These are phyloP conservation scores for Paspalum notatum DNA, from an alignment of 176 grass and related monocot species.

Conservation along the genomic window DNA sequence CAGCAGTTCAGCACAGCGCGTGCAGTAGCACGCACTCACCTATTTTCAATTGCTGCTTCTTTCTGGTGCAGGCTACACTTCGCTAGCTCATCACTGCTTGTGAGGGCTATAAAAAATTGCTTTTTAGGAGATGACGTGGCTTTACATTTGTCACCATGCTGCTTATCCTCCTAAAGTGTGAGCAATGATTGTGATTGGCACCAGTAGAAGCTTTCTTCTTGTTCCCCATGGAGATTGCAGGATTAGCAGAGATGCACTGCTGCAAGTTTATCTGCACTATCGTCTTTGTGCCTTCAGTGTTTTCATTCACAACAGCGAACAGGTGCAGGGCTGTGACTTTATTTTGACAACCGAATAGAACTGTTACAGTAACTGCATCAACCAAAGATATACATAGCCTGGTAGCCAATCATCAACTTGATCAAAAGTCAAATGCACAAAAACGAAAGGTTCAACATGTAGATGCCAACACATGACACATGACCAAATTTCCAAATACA, in stretches of 20 bases:
- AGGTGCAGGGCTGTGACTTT: neutral
- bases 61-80: slow-evolving; percentile 21
- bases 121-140: neutral
- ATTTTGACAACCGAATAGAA: no score
- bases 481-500: no score
- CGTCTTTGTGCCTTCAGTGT: slow-evolving; percentile 8
- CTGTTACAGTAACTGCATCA: no score
- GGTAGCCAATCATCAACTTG: no score
- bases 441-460: no score
- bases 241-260: slow-evolving; percentile 2
- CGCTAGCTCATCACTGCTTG: neutral
- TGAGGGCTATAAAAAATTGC: neutral
- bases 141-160: slow-evolving; percentile 27
- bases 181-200: slow-evolving; percentile 43
- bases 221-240: slow-evolving; percentile 47
- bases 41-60: neutral
- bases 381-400: no score
- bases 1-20: neutral
- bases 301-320: neutral
- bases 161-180: slow-evolving; percentile 38
- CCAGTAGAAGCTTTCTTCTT: slow-evolving; percentile 29
- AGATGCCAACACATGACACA: no score
- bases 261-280: neutral
- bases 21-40: slow-evolving; percentile 14
- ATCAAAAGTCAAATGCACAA: no score